phyloP scores from a whole-genome alignment of 202 grass and related monocot genomes.

The Elaeis oleifera region DNA sequence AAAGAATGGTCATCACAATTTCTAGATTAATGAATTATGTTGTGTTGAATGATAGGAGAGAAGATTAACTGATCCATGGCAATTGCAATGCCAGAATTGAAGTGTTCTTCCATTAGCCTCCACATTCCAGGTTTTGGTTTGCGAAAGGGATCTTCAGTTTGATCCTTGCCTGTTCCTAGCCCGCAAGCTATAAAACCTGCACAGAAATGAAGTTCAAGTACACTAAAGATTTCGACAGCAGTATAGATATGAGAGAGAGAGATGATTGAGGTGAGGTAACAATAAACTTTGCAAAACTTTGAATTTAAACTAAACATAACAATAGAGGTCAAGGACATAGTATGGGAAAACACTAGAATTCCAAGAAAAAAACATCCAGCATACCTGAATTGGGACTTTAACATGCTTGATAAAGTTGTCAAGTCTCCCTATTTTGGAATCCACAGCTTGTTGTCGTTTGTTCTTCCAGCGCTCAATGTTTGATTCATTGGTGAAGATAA shows the following conservation, averaged over 20 bases:
- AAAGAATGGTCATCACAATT: no score
- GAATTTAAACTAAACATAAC: no score
- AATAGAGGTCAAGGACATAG: no score
- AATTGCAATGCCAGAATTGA: conserved; percentile 66
- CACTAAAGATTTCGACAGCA: no score
- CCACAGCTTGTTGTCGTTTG: conserved; percentile 68
- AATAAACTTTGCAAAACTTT: no score
- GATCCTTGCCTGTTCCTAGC: conserved; percentile 49
- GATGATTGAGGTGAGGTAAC: no score
- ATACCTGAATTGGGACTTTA: conserved; percentile 78
- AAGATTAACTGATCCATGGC: conserved; percentile 66
- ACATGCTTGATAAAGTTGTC: conserved; percentile 72
- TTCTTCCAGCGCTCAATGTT: conserved; percentile 93
- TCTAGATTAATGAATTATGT: no score
- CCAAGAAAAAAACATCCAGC: conserved; percentile 1
- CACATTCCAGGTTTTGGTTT: conserved; percentile 88
- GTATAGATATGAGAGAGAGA: no score
- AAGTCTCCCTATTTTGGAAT: conserved; percentile 89
- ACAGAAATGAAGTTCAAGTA: not conserved
- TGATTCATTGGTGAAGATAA: conserved; percentile 93
- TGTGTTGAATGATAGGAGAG: conserved; percentile 1
- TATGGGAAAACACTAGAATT: no score
- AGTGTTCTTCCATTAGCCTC: conserved; percentile 65
- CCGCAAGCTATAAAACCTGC: conserved; percentile 87
- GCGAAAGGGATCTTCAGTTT: conserved; percentile 47